Evolutionary conservation across 768 basidiomycete genomes (phyloP).

Genomic region (Termitomyces sp.): DNA sequence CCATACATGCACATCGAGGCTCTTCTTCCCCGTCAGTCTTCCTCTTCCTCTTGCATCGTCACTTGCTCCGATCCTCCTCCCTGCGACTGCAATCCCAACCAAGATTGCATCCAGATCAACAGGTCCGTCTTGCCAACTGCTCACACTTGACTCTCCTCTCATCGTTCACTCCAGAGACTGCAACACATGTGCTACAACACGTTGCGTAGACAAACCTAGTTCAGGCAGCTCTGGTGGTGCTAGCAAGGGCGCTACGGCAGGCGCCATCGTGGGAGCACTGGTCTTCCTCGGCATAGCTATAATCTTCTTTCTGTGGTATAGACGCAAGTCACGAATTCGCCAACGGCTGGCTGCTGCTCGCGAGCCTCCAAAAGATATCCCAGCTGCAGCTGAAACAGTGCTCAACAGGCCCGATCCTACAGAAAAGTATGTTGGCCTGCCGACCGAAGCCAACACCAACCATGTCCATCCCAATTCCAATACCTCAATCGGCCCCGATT

Average conservation of each 20-base stretch:
- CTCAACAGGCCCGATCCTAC: constrained; percentile 79
- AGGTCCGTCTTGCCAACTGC: constrained; percentile 34
- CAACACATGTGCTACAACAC: constrained; percentile 41
- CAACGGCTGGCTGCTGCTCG: constrained; percentile 23
- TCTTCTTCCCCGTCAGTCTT: constrained; percentile 30
- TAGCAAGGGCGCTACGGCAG: constrained; percentile 68
- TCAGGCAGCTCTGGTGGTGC: constrained; percentile 29
- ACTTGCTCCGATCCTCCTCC: constrained; percentile 43
- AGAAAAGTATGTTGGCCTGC: constrained; percentile 44
- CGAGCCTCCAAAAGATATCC: constrained; percentile 52
- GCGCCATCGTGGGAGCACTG: constrained; percentile 62
- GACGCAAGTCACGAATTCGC: constrained; percentile 45
- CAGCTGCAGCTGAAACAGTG: constrained; percentile 71
- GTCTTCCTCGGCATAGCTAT: constrained; percentile 50
- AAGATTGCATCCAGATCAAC: constrained; percentile 56
- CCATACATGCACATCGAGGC: constrained; percentile 28
- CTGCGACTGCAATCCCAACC: constrained; percentile 49
- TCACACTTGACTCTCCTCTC: neutral
- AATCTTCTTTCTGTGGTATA: constrained; percentile 56
- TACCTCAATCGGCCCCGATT: constrained; percentile 56
- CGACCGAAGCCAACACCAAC: constrained; percentile 33
- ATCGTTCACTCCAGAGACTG: constrained; percentile 43
- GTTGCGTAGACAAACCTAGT: constrained; percentile 36
- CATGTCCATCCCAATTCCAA: constrained; percentile 43
- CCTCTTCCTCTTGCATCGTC: neutral